Percentiles rank a stretch among this genome's conserved stretches.
phyloP scores from a whole-genome alignment of 2,329 filamentous ascomycete genomes.

The Arthroderma sp. region DNA sequence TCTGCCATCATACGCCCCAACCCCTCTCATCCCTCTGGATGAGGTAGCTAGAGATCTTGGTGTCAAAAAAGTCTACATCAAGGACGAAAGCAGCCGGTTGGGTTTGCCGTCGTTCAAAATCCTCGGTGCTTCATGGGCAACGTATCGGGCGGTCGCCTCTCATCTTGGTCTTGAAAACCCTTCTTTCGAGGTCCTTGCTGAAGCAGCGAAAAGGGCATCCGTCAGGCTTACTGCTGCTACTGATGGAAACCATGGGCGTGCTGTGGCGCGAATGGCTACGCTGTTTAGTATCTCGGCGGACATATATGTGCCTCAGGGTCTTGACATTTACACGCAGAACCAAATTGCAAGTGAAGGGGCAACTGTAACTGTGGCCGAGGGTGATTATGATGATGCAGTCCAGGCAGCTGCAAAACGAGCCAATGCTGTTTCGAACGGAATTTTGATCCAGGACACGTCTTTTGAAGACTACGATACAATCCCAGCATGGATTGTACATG shows the following conservation, averaged over 20 bases:
- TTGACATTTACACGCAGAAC: slow-evolving; percentile 41
- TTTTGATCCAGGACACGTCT: slow-evolving; percentile 57
- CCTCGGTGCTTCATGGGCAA: slow-evolving; percentile 63
- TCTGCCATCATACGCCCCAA: slow-evolving; percentile 44
- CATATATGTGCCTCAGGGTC: slow-evolving; percentile 50
- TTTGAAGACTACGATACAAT: slow-evolving; percentile 54
- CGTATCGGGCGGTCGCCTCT: slow-evolving; percentile 43
- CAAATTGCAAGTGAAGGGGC: slow-evolving; percentile 52
- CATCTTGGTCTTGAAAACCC: slow-evolving; percentile 33
- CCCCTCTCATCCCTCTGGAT: slow-evolving; percentile 42
- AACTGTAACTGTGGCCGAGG: slow-evolving; percentile 40
- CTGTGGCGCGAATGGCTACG: slow-evolving; percentile 54
- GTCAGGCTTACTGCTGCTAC: slow-evolving; percentile 50
- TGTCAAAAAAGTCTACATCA: slow-evolving; percentile 48
- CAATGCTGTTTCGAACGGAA: slow-evolving; percentile 20
- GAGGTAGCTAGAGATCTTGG: slow-evolving; percentile 45
- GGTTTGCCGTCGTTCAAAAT: slow-evolving; percentile 68
- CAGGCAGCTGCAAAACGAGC: slow-evolving; percentile 33
- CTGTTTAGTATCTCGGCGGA: slow-evolving; percentile 42
- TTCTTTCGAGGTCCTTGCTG: slow-evolving; percentile 32
- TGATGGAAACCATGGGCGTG: slow-evolving; percentile 65
- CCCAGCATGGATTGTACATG: slow-evolving; percentile 62
- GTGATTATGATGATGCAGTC: slow-evolving; percentile 53
- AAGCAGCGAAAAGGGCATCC: slow-evolving; percentile 16
- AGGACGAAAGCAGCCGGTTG: slow-evolving; percentile 57